phyloP scores from a whole-genome alignment of 768 basidiomycete genomes.

The Porphyrellus cyaneotinctus region DNA sequence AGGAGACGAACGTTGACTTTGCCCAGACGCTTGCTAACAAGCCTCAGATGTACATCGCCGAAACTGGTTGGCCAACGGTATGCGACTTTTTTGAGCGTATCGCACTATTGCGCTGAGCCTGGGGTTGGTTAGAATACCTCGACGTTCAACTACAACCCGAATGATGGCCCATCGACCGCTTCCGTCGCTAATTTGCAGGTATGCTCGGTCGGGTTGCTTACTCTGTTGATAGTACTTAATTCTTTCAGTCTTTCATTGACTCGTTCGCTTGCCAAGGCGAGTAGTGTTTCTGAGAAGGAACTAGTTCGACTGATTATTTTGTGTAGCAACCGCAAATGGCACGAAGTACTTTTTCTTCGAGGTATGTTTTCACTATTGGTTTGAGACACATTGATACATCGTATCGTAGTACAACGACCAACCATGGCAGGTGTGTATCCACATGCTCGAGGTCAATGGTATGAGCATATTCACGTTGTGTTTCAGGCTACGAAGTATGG shows the following conservation, averaged over 20 bases:
- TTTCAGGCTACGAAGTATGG: constrained; percentile 58
- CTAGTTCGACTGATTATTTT: constrained; percentile 4
- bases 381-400: not conserved
- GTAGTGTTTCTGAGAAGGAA: not conserved
- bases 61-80: constrained; percentile 87
- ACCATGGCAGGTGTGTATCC: constrained; percentile 63
- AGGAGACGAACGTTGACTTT: constrained; percentile 54
- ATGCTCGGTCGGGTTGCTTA: not conserved
- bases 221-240: constrained; percentile 4
- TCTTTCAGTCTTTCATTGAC: constrained; percentile 67
- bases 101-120: not conserved
- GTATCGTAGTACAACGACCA: constrained; percentile 63
- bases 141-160: constrained; percentile 47
- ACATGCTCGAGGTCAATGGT: not conserved
- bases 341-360: constrained; percentile 90
- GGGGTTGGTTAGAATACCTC: constrained; percentile 49
- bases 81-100: constrained; percentile 12
- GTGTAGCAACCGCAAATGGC: constrained; percentile 64
- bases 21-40: constrained; percentile 61
- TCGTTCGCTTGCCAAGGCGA: constrained; percentile 67
- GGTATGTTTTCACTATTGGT: constrained; percentile 30
- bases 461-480: constrained; percentile 10
- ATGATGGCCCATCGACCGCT: constrained; percentile 66
- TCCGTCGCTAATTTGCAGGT: constrained; percentile 60
- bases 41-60: constrained; percentile 86